phyloP scores from a whole-genome alignment of 2,329 filamentous ascomycete species.

The Diplodia corticola region DNA sequence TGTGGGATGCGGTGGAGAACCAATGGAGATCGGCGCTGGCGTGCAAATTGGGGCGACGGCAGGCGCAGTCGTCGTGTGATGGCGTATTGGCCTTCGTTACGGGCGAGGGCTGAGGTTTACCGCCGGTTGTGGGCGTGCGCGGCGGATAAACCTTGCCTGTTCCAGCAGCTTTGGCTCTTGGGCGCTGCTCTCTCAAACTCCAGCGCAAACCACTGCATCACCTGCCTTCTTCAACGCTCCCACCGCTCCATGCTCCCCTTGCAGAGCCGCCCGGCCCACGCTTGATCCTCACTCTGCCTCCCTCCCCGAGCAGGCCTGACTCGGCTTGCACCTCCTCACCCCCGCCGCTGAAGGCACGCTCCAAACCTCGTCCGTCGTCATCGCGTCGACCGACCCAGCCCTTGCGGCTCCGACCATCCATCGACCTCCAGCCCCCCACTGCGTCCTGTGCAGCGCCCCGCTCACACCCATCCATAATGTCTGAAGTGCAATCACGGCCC shows the following conservation, averaged over 20 bases:
- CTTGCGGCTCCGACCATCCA: slow-evolving; percentile 36
- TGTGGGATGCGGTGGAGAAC: neutral
- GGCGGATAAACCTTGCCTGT: neutral
- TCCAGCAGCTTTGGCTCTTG: slow-evolving; percentile 10
- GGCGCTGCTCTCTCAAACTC: slow-evolving; percentile 11
- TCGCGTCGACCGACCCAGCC: slow-evolving; percentile 23
- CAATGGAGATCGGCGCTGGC: neutral
- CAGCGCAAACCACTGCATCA: slow-evolving; percentile 18
- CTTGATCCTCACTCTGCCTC: slow-evolving; percentile 15
- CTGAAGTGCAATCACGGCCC: slow-evolving; percentile 86
- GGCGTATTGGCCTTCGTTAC: neutral
- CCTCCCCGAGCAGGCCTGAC: slow-evolving; percentile 3
- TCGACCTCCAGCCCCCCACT: slow-evolving; percentile 32
- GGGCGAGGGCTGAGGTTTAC: neutral
- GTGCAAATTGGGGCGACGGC: neutral
- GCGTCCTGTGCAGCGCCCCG: slow-evolving; percentile 30
- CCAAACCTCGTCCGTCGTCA: slow-evolving; percentile 13
- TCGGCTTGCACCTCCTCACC: slow-evolving; percentile 12
- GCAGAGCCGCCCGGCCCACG: slow-evolving; percentile 17
- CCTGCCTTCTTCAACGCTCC: slow-evolving; percentile 4
- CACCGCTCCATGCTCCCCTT: slow-evolving; percentile 11
- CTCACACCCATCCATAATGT: slow-evolving; percentile 63
- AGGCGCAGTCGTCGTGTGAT: neutral
- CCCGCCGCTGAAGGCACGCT: slow-evolving; percentile 4
- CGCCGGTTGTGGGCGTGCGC: neutral